Evolutionary conservation across 805 yeast species (phyloP).

Genomic region (Candida silvatica): DNA sequence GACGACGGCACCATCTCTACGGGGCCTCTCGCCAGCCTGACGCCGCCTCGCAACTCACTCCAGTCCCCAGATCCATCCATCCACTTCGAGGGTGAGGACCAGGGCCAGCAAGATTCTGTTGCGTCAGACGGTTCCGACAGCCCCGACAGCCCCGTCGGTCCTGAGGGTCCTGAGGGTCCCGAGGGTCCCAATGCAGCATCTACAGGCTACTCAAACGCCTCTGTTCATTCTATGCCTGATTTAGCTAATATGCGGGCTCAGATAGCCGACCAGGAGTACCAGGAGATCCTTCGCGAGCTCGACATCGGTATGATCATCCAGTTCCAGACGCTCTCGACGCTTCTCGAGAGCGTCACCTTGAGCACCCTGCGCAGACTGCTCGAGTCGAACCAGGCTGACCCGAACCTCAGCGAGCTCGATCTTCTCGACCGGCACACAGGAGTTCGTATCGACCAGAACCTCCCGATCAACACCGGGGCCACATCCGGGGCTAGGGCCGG

Average conservation of each 20-base stretch:
- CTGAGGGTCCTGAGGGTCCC: too few species aligned
- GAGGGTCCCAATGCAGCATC: background rate
- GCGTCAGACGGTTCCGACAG: too few species aligned
- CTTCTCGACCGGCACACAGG: slow-evolving; percentile 10
- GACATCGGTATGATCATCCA: slow-evolving; percentile 13
- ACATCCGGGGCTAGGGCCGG: slow-evolving; percentile 3
- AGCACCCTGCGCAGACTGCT: slow-evolving; percentile 18
- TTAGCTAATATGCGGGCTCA: slow-evolving; percentile 1
- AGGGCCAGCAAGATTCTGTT: too few species aligned
- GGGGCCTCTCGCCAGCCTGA: background rate
- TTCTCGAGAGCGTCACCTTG: slow-evolving; percentile 20
- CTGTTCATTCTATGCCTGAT: too few species aligned
- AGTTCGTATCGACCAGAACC: slow-evolving; percentile 13
- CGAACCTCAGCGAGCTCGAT: background rate
- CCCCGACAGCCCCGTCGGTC: too few species aligned
- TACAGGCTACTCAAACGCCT: too few species aligned
- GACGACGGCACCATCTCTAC: background rate
- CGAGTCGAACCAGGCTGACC: slow-evolving; percentile 3
- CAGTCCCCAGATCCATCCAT: background rate
- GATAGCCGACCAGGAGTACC: slow-evolving; percentile 6
- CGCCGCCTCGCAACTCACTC: slow-evolving; percentile 1
- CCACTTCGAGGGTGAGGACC: background rate
- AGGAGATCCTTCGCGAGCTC: slow-evolving; percentile 2
- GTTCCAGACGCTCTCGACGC: slow-evolving; percentile 18
- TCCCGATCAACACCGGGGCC: too few species aligned